Base-by-base conservation (phyloP, 2,329 filamentous ascomycete species). In the Xylariomycetidae sp. region DNA sequence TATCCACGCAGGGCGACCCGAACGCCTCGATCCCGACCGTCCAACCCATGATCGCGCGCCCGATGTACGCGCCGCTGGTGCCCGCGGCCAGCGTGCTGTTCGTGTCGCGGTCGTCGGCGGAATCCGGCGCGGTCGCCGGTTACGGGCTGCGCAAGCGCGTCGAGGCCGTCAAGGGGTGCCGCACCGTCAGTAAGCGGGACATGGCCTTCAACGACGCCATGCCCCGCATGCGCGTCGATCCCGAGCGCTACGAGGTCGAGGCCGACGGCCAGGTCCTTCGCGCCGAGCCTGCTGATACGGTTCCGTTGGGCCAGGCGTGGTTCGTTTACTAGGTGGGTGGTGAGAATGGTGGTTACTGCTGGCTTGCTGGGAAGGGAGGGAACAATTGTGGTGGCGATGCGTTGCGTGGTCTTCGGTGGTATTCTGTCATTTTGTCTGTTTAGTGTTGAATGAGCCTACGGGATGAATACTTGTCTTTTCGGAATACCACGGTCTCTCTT, bases 171-270 rank as follows among this genome's bases (percentile, higher is more conserved):
- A 79, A 72, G 53, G 74, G 75, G 35, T 94, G 88, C 58, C 71
- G 89, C 38, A 73, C 59, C 19, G 72, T 95, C 27, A 70, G 80
- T 26, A 95, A 95, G 71, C 70, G 63, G 49, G 85, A 95, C 60
- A 95, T 95, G 88, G 88, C 86, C 54, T 89, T 78, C 60, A 95
- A 95, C 58, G 79, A 87, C 52, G 62, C 63, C 34, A 87, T 78
- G 76, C 90, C 90, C 10, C 77, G 72, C 63, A 95, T 96, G 85
- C 79, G 69, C 50, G 89, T 96, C 39, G 89, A 96, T 58, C 85
- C 90, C 5, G 90, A 96, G 70, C 80, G 75, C 52, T 96, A 95
- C 64, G 74, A 69, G 12, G 89, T 95, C 17, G 80, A 90, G 64
- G 89, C 89, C 2, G 87, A 95, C 60, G 88, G 85, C 0, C 61